Conservation (phyloP, 2,329 filamentous ascomycete species). For the Beauveria scarabaeidicola region DNA sequence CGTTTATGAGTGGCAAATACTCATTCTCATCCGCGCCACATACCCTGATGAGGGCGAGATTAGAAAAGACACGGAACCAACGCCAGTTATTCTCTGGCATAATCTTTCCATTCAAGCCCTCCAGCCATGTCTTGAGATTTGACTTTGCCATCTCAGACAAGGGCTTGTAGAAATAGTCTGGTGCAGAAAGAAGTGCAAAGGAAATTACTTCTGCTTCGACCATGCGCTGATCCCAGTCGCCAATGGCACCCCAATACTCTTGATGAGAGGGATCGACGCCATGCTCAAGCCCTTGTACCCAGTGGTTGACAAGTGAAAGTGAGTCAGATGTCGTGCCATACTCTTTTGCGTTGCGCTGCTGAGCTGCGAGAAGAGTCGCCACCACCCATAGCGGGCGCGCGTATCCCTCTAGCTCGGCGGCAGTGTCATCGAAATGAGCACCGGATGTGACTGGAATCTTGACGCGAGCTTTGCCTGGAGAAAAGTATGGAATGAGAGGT, state of each 20-base stretch:
- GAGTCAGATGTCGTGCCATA: neutral
- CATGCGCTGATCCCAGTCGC: constrained; percentile 42
- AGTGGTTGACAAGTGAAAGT: constrained; percentile 18
- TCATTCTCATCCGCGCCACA: constrained; percentile 28
- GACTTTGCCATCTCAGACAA: constrained; percentile 21
- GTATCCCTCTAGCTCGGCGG: constrained; percentile 38
- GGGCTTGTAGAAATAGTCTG: constrained; percentile 25
- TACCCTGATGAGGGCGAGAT: constrained; percentile 35
- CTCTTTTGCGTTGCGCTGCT: neutral
- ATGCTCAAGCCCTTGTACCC: constrained; percentile 23
- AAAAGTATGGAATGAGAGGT: constrained; percentile 27
- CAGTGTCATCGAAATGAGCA: constrained; percentile 34
- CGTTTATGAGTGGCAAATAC: constrained; percentile 28
- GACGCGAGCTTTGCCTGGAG: constrained; percentile 26
- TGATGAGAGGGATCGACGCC: constrained; percentile 25
- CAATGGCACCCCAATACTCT: constrained; percentile 40
- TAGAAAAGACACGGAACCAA: constrained; percentile 44
- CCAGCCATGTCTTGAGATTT: constrained; percentile 34
- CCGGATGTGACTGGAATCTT: constrained; percentile 28
- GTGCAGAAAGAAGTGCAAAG: constrained; percentile 37
- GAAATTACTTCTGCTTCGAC: constrained; percentile 45
- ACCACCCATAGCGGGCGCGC: constrained; percentile 31
- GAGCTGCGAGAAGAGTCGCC: constrained; percentile 31
- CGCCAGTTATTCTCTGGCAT: constrained; percentile 44
- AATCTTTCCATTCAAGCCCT: constrained; percentile 32